Base-by-base conservation (phyloP, 208 protist genomes). In the Blechomonas ayalai region DNA sequence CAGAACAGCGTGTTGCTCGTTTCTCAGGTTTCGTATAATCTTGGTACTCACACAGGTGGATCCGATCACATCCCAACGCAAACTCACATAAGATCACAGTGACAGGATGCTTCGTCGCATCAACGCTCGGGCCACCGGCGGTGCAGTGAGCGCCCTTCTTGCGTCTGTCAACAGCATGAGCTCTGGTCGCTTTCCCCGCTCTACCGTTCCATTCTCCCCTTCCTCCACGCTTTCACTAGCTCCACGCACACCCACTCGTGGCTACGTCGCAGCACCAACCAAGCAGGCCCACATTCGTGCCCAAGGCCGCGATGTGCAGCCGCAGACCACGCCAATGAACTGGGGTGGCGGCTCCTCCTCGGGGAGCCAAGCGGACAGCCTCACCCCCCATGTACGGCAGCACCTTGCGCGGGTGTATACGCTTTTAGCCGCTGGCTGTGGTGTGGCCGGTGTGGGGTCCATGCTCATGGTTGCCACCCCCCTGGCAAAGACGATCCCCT, bases 351-450 rank as follows among this genome's bases (percentile, higher is more conserved):
- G 31, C 40, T 52, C 33, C 37, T 37, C 25, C 26, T 40, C 37
- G 54, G 61, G 63, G 36, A 82, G 51, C 55, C 63, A 76, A 35
- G 73, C 62, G 0, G 82, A 91, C 42, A 84, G 67, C 35, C 63
- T 95, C 37, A 89, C 82, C 12, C 79, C 78, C 12, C 70, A 82
- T 60, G 82, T 90, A 13, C 82, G 82, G 2, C 56, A 81, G 56
- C 82, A 95, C 59, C 82, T 95, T 15, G 50, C 59, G 9, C 73
- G 72, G 3, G 82, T 91, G n/a, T 95, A 95, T 58, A 67, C 57
- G 12, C 74, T 92, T 31, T 66, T 92, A 19, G 57, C 49, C 2
- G 55, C 71, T 23, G 77, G 70, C 20, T 71, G 67, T 23, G 53
- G 22, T 3, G 59, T 39, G 10, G 47, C 51, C 0, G 55, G 49